Base-by-base conservation (phyloP, 371 early-diverging fungal genomes). In the Nematocida sp. region DNA sequence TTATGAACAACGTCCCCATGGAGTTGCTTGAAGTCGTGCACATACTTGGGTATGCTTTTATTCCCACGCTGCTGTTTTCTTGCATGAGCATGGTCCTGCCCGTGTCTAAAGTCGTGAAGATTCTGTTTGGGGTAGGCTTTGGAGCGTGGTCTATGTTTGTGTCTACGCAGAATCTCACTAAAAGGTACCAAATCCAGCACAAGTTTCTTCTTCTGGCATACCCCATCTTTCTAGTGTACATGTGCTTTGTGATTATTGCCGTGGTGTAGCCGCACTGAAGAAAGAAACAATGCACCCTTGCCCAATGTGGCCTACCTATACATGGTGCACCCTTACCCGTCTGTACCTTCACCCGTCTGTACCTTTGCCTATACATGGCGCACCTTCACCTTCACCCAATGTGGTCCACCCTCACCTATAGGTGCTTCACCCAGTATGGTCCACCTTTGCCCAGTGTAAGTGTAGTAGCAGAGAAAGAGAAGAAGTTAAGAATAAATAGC, bases 11-110 rank as follows among this genome's bases (percentile, higher is more conserved):
- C 31, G 27, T 2, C 23, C 17, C 19, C 5, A 53, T 80, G 11
- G 63, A 55, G 17, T 29, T 77, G 34, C 25, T 78, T 19, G 54
- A 75, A 17, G 55, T 66, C 36, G 76, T 77, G 32, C 77, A 54
- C 58, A 63, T 80, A 0, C 31, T 84, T 23, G 84, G 84, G 29
- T 84, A 84, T 64, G 77, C 82, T n/a, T 66, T 82, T 43, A 40
- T 64, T 15, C 84, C 84, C 15, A 34, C 78, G 17, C 40, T 80
- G 5, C 25, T 77, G 2, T 84, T 80, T 48, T 36, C 82, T 0
- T 51, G 77, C 15, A 2, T 60, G 7, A 76, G 62, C 41, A 49
- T 75, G 1, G 52, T 80, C 19, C 25, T 81, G 48, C 50, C 75
- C 7, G 31, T 13, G n/a, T 34, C 54, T 19, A 65, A 64, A 40